Conservation (phyloP, 495 filamentous ascomycete genomes). For the Talaromyces stipitatus region DNA sequence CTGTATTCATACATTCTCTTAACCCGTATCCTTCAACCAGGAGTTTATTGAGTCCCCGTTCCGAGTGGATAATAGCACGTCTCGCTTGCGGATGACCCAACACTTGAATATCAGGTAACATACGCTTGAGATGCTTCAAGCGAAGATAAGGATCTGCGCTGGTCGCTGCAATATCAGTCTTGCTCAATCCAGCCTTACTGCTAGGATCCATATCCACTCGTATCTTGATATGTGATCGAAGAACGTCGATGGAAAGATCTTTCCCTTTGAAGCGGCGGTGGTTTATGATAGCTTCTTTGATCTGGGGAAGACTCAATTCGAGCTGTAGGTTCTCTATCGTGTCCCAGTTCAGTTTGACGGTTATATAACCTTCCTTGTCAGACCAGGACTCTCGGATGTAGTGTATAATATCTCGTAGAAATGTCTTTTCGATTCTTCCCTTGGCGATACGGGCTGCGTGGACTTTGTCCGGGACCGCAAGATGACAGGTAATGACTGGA, state of each 20-base stretch:
- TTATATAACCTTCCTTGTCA: constrained; percentile 61
- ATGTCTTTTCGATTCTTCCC: constrained; percentile 71
- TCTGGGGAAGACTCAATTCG: constrained; percentile 60
- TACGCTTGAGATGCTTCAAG: constrained; percentile 74
- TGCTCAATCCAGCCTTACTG: constrained; percentile 43
- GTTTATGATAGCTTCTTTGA: constrained; percentile 61
- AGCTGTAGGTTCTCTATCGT: constrained; percentile 72
- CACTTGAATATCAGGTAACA: constrained; percentile 70
- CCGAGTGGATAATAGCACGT: constrained; percentile 83
- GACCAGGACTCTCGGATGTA: constrained; percentile 79
- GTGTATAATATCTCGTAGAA: constrained; percentile 50
- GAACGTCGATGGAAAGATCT: constrained; percentile 43
- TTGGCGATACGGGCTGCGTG: constrained; percentile 80
- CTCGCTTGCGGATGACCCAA: constrained; percentile 78
- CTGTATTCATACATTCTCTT: constrained; percentile 80
- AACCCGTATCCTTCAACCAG: constrained; percentile 94
- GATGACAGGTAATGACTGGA: constrained; percentile 79
- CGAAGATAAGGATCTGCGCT: constrained; percentile 69
- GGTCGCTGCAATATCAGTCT: constrained; percentile 45
- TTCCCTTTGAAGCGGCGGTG: constrained; percentile 68
- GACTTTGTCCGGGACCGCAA: constrained; percentile 57
- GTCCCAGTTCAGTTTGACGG: constrained; percentile 67
- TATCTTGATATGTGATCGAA: constrained; percentile 47
- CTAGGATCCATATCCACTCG: constrained; percentile 49
- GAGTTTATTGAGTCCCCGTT: constrained; percentile 56